Evolutionary conservation across 2,329 filamentous ascomycete species (phyloP), one percentile per base, ranked within the genome.

Genomic region (Beauveria australis): DNA sequence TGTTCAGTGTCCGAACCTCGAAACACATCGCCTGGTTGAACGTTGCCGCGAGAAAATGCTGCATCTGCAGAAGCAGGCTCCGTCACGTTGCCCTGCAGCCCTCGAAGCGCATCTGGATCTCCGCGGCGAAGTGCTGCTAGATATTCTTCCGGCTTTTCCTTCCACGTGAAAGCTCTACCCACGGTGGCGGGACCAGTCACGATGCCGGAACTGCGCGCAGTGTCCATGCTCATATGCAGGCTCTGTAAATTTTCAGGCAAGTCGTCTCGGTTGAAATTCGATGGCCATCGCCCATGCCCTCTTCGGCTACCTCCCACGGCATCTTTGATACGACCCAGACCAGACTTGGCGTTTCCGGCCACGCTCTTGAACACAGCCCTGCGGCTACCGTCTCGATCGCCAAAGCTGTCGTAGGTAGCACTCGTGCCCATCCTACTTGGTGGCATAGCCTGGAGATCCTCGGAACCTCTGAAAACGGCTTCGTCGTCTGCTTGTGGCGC

Each of bases 261-360:
- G n/a, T 84, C 83, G 59, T 87, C 84, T 65, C 77, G 82, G 4
- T 67, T 67, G 9, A 72, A 68, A 10, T 70, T 64, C 3, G 83
- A 85, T n/a, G 78, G 78, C 16, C 81, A 79, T 64, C 73, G 79
- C 52, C 69, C 67, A 62, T 87, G 83, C 1, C 81, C 80, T 64
- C 79, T 78, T n/a, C 79, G 70, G 12, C 75, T 76, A 16, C 79
- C 79, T 1, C 90, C 89, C 41, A 96, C 89, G 3, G 87, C 91
- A 69, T 93, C 91, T 69, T 92, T 92, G 71, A 97, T 92, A 41
- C 90, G 86, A 1, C 89, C 89, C 60, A 96, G 81, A 0, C 92
- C 91, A 60, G 88, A 91, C 52, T 89, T 86, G 51, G 91, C 89
- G 72, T 95, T 91, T 5, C 84, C 89, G 2, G 88, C 88, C 18